Base-by-base conservation (phyloP, 768 basidiomycete species). In the Rhodosporidiobolus sp. region DNA sequence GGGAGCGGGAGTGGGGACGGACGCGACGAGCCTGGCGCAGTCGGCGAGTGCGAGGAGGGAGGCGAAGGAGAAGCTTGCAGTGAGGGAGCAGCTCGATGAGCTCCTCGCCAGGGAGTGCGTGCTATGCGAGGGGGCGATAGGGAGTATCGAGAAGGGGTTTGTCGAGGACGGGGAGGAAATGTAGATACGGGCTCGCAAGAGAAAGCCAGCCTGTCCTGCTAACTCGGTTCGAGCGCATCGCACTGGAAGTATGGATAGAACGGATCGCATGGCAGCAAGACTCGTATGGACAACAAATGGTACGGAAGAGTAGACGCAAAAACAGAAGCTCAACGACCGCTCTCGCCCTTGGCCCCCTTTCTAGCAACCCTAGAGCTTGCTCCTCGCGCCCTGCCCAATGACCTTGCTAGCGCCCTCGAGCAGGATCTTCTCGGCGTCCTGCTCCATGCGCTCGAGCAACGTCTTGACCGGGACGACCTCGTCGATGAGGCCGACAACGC, bases 91-190 rank as follows among this genome's bases (percentile, higher is more conserved):
- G 83, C 80, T 99, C 79, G 96, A 99, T 77, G 90, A 92, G 64
- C 80, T 97, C 71, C 83, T 99, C 52, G 89, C 94, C 26, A 88
- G 89, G 76, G 91, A 85, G 70, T 98, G 96, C 83, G 94, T 94
- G 43, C 82, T 97, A 68, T 99, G 96, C 81, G 96, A 98, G 79
- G 89, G 89, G 73, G 90, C 94, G 26, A 86, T 96, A 56, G 87
- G 85, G 9, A 89, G 90, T 10, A 81, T 98, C 77, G 94, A 98
- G 80, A 89, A 87, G 80, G 88, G 92, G 20, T 98, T 98, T 77
- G 86, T 90, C 46, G 92, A 88, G 43, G 92, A 94, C 12, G 76
- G 70, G 6, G 74, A 76, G 58, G 70, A 64, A 35, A 76, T 76
- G 74, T 76, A 30, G 55, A 57, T 6, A n/a, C 38, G 38, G 38